phyloP scores from a whole-genome alignment of 495 filamentous ascomycete genomes.

The Penicillium turbatum region DNA sequence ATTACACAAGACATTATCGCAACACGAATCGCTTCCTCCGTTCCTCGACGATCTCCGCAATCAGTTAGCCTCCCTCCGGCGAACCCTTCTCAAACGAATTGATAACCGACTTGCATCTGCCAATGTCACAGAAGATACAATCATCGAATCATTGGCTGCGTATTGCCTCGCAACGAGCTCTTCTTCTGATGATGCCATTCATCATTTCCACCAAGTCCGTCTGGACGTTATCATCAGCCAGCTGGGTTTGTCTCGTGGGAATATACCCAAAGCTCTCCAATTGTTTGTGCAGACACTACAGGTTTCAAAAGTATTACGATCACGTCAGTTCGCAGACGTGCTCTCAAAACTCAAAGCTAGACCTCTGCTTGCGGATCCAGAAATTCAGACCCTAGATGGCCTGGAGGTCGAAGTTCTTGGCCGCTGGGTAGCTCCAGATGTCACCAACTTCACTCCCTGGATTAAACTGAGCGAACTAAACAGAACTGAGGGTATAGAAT shows the following conservation, averaged over 20 bases:
- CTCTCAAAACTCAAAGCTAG: conserved; percentile 63
- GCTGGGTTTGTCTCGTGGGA: conserved; percentile 42
- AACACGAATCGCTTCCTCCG: conserved; percentile 45
- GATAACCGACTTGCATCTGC: conserved; percentile 59
- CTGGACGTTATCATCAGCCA: conserved; percentile 58
- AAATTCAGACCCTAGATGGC: conserved; percentile 60
- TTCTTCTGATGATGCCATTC: conserved; percentile 72
- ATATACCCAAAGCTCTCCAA: conserved; percentile 58
- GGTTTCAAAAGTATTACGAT: conserved; percentile 70
- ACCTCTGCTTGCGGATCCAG: conserved; percentile 64
- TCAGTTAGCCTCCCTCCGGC: conserved; percentile 56
- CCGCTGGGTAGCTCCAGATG: conserved; percentile 78
- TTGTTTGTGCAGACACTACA: conserved; percentile 75
- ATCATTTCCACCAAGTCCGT: conserved; percentile 75
- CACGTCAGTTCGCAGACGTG: conserved; percentile 65
- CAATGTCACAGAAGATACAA: conserved; percentile 44
- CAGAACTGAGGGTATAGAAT: conserved; percentile 56
- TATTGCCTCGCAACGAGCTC: conserved; percentile 81
- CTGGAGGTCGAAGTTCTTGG: conserved; percentile 78
- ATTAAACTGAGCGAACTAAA: conserved; percentile 79
- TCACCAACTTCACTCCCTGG: conserved; percentile 84
- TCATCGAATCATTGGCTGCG: conserved; percentile 71
- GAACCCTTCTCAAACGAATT: conserved; percentile 59
- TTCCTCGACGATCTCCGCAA: conserved; percentile 60
- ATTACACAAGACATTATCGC: conserved; percentile 61